Conservation (phyloP, 768 basidiomycete genomes). For the Trametes punicea region DNA sequence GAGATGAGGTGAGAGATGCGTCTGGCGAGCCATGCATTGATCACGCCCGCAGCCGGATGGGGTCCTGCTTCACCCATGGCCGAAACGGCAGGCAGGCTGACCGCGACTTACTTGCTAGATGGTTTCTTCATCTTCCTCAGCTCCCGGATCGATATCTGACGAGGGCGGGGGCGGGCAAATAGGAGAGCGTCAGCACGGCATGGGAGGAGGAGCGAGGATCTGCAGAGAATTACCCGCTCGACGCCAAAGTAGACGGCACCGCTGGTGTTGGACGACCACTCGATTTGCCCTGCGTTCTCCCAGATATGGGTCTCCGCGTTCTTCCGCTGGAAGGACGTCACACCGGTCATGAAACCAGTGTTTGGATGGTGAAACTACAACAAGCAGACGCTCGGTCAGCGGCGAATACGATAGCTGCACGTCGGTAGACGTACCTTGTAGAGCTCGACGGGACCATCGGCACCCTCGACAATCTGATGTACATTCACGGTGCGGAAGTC, state of each 20-base stretch:
- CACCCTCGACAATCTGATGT: constrained; percentile 32
- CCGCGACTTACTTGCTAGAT: constrained; percentile 41
- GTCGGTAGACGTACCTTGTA: constrained; percentile 37
- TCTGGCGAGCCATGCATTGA: neutral
- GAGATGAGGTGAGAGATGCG: neutral
- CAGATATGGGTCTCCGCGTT: constrained; percentile 42
- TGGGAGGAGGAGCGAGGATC: neutral
- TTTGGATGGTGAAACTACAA: constrained; percentile 30
- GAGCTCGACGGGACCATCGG: constrained; percentile 33
- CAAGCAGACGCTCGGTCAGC: neutral
- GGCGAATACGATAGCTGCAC: neutral
- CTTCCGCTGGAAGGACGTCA: constrained; percentile 47
- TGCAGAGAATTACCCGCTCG: constrained; percentile 35
- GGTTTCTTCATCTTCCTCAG: constrained; percentile 48
- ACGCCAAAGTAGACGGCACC: constrained; percentile 48
- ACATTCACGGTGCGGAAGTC: constrained; percentile 47
- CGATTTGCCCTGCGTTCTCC: constrained; percentile 52
- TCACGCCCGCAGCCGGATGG: neutral
- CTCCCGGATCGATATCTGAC: constrained; percentile 42
- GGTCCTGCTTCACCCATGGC: neutral
- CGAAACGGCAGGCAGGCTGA: constrained; percentile 16
- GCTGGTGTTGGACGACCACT: constrained; percentile 46
- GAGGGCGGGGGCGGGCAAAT: neutral
- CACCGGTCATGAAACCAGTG: constrained; percentile 39
- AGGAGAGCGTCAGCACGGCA: neutral